Conservation (phyloP, 495 filamentous ascomycete species). For the Podospora bellae-mahoneyi region DNA sequence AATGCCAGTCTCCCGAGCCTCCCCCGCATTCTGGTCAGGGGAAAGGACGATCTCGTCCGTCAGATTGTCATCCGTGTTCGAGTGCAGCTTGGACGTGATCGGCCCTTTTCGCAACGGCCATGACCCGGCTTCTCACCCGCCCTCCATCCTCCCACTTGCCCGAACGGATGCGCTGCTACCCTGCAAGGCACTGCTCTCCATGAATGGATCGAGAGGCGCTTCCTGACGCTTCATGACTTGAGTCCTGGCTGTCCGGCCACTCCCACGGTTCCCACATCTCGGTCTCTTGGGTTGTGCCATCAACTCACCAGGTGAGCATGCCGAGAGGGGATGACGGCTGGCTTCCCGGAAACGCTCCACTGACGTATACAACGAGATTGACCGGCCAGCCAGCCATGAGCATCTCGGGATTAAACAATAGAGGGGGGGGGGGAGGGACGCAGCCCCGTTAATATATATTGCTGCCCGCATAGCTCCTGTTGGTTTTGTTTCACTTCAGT, state of each 20-base stretch:
- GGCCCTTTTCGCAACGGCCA: conserved; percentile 17
- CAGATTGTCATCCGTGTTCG: background rate
- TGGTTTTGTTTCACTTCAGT: background rate
- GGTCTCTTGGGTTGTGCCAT: background rate
- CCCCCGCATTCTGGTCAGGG: background rate
- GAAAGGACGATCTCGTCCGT: background rate
- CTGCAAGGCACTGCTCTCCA: background rate
- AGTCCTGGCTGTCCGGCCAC: background rate
- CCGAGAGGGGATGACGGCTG: conserved; percentile 1
- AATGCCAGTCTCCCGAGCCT: background rate
- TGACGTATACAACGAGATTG: background rate
- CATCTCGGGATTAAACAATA: background rate
- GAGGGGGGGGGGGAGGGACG: background rate
- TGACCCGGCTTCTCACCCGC: conserved; percentile 1
- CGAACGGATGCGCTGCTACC: conserved; percentile 9
- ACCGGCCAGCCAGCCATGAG: background rate
- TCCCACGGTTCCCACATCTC: background rate
- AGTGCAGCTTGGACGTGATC: conserved; percentile 12
- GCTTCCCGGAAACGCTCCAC: conserved; percentile 1
- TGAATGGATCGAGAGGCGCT: background rate
- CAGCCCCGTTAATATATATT: conserved; percentile 5
- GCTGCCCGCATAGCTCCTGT: background rate
- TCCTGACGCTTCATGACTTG: background rate
- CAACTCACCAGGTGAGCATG: background rate
- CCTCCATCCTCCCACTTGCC: background rate